Percentiles rank a stretch among this genome's conserved stretches.
These are phyloP conservation scores for Phaffomyces thermotolerans DNA, from an alignment of 805 yeast species.

Conservation along the genomic window DNA sequence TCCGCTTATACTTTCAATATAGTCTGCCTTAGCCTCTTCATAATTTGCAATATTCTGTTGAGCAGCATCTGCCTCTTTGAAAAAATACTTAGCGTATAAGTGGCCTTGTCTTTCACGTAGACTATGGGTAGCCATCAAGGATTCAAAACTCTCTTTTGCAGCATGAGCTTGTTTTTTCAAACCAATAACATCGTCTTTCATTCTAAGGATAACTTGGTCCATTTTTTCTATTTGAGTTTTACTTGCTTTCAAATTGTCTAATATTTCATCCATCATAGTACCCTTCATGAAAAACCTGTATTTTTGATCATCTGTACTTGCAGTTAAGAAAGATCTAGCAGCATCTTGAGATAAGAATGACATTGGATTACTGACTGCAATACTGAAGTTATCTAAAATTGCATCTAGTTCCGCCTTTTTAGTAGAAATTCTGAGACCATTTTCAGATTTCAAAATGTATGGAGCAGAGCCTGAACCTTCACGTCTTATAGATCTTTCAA, in stretches of 20 bases:
- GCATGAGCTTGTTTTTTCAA: slow-evolving; percentile 35
- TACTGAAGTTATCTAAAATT: slow-evolving; percentile 62
- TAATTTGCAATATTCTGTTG: slow-evolving; percentile 5
- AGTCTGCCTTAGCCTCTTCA: slow-evolving; percentile 11
- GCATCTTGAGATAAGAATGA: slow-evolving; percentile 90
- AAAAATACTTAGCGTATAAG: slow-evolving; percentile 40
- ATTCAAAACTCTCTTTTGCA: slow-evolving; percentile 33
- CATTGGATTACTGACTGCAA: slow-evolving; percentile 85
- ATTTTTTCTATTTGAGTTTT: slow-evolving; percentile 29
- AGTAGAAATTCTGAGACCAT: slow-evolving; percentile 46
- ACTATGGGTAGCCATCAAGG: slow-evolving; percentile 34
- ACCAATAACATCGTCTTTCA: slow-evolving; percentile 32
- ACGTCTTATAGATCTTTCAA: slow-evolving; percentile 58
- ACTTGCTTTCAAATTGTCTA: slow-evolving; percentile 41
- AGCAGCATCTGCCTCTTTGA: slow-evolving; percentile 34
- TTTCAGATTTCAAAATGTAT: slow-evolving; percentile 48
- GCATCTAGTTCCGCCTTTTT: slow-evolving; percentile 61
- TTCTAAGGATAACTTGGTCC: slow-evolving; percentile 31
- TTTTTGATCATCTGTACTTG: slow-evolving; percentile 64
- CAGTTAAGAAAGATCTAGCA: slow-evolving; percentile 83
- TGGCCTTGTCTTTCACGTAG: slow-evolving; percentile 31
- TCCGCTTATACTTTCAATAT: slow-evolving; percentile 5
- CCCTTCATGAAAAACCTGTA: slow-evolving; percentile 77
- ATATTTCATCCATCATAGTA: slow-evolving; percentile 62
- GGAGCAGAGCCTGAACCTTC: slow-evolving; percentile 39